phyloP scores from a whole-genome alignment of 495 filamentous ascomycete genomes.

The Cercophora scortea region DNA sequence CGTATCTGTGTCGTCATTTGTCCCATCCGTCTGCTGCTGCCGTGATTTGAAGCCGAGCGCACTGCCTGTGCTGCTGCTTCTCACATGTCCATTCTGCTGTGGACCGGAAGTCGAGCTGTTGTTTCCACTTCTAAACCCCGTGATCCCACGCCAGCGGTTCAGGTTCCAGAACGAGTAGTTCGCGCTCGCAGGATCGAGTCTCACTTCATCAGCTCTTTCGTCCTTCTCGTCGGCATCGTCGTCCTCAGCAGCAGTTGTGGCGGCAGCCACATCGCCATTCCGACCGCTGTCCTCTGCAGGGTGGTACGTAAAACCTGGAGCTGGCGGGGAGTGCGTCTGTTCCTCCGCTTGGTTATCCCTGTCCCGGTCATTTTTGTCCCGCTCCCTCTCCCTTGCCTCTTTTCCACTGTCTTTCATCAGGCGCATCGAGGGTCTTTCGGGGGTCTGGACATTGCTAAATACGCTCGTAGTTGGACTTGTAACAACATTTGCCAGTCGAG shows the following conservation, averaged over 20 bases:
- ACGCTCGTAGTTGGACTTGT: constrained; percentile 22
- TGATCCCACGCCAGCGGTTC: constrained; percentile 33
- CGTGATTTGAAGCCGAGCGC: constrained; percentile 4
- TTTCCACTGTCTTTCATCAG: background rate
- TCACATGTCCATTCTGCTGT: background rate
- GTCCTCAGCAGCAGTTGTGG: too few relatives aligned
- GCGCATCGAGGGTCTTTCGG: constrained; percentile 5
- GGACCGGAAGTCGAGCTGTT: background rate
- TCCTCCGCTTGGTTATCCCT: too few relatives aligned
- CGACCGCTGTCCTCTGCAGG: background rate
- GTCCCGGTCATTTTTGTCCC: background rate
- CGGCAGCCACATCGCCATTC: too few relatives aligned
- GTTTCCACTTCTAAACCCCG: constrained; percentile 16
- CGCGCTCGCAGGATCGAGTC: constrained; percentile 18
- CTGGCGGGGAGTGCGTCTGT: background rate
- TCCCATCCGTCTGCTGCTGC: background rate
- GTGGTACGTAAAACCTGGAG: background rate
- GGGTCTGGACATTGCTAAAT: constrained; percentile 7
- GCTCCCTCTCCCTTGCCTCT: background rate
- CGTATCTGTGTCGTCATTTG: background rate
- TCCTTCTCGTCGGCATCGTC: constrained; percentile 19
- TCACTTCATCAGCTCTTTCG: constrained; percentile 14
- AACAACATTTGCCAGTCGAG: constrained; percentile 13
- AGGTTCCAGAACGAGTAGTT: constrained; percentile 36
- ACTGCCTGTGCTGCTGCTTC: constrained; percentile 7